Evolutionary conservation across 2,329 filamentous ascomycete genomes (phyloP), one percentile per base, ranked within the genome.

Genomic region (Blastomyces silverae): DNA sequence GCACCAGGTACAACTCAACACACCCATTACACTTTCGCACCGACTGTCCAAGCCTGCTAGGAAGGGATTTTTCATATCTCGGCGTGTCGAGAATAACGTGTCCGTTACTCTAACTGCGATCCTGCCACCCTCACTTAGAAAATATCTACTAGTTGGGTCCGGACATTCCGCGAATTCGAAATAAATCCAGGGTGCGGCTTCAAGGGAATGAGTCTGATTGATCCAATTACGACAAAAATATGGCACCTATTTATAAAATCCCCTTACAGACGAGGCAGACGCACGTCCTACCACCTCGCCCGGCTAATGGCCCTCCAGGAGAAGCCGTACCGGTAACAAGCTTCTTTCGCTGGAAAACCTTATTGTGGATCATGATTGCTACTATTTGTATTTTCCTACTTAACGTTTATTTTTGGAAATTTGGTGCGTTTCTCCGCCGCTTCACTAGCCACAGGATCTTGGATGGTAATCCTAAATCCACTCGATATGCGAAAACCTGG

Each of bases 401-500:
- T 31, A 72, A 71, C 0, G 73, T 79, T 22, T 62, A 78, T 6
- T 72, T 76, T 62, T 79, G 77, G 77, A 79, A 76, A 63, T 63
- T 73, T 39, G 77, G 76, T 11, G 67, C 70, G 2, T 74, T 76
- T 63, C 66, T 77, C 65, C 76, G 77, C 62, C 71, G 64, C 1
- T 76, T 78, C 61, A 78, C 71, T 8, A 69, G 70, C 62, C 65
- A 72, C 50, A 75, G 70, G 66, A 72, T 79, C 39, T 61, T 78
- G 25, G 63, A 67, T 56, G 74, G 74, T 31, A 78, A 75, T 65
- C 61, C 71, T 11, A 44, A 42, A 25, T 70, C 69, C 20, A 69
- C 70, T 66, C 75, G 75, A 17, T 78, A 77, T 66, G 73, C 73
- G 31, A 76, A 73, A 53, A 78, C 77, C 15, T 79, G 77, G 77